Evolutionary conservation across 2,329 filamentous ascomycete species (phyloP), one percentile per base, ranked within the genome.

Genomic region (Sclerotinia spermophila): DNA sequence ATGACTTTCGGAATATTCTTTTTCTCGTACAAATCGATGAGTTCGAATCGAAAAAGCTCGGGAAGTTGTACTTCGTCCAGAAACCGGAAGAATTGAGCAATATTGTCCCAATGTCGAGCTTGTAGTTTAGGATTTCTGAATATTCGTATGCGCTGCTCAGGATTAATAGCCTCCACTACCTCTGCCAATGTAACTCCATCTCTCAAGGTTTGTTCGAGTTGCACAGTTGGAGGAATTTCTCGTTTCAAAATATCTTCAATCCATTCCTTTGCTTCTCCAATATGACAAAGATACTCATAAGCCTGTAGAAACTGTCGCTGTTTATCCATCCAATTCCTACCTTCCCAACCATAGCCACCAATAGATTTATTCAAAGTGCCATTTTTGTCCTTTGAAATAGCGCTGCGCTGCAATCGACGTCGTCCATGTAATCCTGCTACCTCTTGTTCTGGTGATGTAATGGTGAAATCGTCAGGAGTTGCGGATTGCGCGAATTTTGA

Each of bases 1-100:
- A 99, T 99, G 79, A 98, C 96, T 81, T 98, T 99, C 5, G 96
- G 96, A 1, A 98, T 96, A 77, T 99, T 99, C 82, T 99, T 99
- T 85, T 98, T 99, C 82, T 99, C 96, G 83, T 99, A 99, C 19
- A 99, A 83, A 81, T 99, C 96, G 74, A 98, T 97, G 60, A 98
- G 85, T 80, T 99, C 96, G 80, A 99, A 99, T 71, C 95, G 90
- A 81, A 99, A 99, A 27, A 99, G 86, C 76, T 99, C 96, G 1
- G 96, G 96, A 4, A 99, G 84, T 77, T 97, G 92, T 13, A 97
- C 89, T 72, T 97, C 93, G 74, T 95, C 92, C 1, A 99, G 86
- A 75, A 97, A 97, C 71, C 92, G 89, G 82, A 98, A 98, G 83
- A 99, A 99, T 64, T 96, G 88, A 58, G 94, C 95, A 74, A 98